phyloP scores from a whole-genome alignment of 306 rosid genomes.

The Lithocarpus polystachyus region DNA sequence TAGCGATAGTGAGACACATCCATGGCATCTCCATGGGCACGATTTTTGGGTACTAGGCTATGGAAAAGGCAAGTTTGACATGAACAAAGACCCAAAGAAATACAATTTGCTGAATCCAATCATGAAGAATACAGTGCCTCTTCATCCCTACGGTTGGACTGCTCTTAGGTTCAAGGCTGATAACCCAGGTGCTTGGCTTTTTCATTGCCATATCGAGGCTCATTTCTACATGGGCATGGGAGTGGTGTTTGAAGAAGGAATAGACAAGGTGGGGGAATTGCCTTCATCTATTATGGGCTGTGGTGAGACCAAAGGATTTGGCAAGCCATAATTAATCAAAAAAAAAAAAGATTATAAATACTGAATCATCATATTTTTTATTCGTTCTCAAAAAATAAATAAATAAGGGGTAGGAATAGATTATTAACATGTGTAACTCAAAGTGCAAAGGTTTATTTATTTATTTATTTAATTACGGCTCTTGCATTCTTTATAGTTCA shows the following conservation, averaged over 20 bases:
- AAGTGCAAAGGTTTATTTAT: no score
- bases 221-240: conserved; percentile 95
- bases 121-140: conserved; percentile 75
- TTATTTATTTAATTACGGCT: no score
- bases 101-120: conserved; percentile 80
- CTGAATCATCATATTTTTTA: no score
- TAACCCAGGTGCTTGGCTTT: conserved; percentile 88
- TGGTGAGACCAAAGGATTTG: conserved; percentile 44
- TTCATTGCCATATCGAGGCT: conserved; percentile 87
- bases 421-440: no score
- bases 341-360: not conserved
- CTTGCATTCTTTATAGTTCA: no score
- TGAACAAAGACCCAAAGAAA: conserved; percentile 37
- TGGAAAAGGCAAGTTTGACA: conserved; percentile 47
- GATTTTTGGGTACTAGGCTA: conserved; percentile 58
- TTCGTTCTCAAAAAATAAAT: no score
- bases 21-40: conserved; percentile 64
- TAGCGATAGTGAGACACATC: conserved; percentile 50
- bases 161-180: conserved; percentile 72
- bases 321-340: conserved; percentile 25
- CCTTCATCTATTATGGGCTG: conserved; percentile 87
- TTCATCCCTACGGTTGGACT: conserved; percentile 82
- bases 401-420: no score
- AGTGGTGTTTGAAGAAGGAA: conserved; percentile 78
- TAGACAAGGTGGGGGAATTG: conserved; percentile 51